A percentile compares a stretch with the other conserved stretches of the same genome.
These are phyloP conservation scores for Neurospora sp. DNA, from an alignment of 495 filamentous ascomycete species.

Conservation along the genomic window DNA sequence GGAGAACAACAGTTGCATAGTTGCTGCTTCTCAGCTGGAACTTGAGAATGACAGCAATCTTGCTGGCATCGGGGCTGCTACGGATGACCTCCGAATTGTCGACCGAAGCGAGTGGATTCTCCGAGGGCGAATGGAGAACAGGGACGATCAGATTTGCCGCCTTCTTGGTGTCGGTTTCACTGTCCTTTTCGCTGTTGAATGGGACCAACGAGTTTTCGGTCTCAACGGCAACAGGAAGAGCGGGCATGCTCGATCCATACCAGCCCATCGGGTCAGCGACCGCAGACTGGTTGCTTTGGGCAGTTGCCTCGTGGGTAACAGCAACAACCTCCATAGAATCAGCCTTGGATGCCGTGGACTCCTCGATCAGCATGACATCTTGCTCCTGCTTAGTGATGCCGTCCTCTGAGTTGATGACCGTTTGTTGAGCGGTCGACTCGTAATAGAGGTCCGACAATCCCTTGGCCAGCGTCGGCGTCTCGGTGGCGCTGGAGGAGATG, in stretches of 20 bases:
- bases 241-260: slow-evolving; percentile 1
- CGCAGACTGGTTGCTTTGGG: neutral
- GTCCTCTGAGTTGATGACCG: neutral
- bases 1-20: slow-evolving; percentile 89
- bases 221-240: neutral
- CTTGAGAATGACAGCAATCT: slow-evolving; percentile 75
- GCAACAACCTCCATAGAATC: neutral
- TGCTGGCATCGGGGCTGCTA: slow-evolving; percentile 27
- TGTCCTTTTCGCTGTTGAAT: neutral
- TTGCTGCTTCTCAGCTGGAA: slow-evolving; percentile 77
- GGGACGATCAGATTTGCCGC: slow-evolving; percentile 7
- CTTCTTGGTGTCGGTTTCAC: neutral
- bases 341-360: neutral
- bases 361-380: neutral
- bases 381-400: neutral
- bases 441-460: slow-evolving; percentile 1
- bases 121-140: slow-evolving; percentile 11
- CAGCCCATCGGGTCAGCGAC: slow-evolving; percentile 1
- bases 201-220: neutral
- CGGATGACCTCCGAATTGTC: slow-evolving; percentile 2
- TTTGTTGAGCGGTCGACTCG: neutral
- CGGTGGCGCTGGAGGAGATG: neutral
- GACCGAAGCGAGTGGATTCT: slow-evolving; percentile 14
- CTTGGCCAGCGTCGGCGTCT: neutral
- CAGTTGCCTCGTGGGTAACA: neutral